Conservation (phyloP, 805 yeast species). For the Yarrowia sp. region DNA sequence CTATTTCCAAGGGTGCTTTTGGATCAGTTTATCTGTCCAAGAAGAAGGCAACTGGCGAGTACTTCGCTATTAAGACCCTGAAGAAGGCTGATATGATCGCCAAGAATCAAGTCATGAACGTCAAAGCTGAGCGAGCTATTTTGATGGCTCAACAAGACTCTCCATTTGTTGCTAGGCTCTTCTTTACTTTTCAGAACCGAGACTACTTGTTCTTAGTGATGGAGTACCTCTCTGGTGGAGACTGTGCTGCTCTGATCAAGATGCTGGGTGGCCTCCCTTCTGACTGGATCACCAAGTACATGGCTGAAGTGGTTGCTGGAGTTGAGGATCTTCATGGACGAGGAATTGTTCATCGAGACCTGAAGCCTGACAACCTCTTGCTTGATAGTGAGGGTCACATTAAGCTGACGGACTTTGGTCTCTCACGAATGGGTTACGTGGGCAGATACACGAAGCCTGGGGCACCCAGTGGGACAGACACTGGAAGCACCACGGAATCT, state of each 20-base stretch:
- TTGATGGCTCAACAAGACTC: conserved; percentile 96
- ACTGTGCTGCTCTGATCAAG: conserved; percentile 83
- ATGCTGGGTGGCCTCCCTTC: conserved; percentile 83
- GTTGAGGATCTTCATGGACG: conserved; percentile 86
- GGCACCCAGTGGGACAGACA: neutral
- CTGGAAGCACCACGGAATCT: conserved; percentile 18
- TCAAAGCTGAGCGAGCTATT: conserved; percentile 94
- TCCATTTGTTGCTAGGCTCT: conserved; percentile 89
- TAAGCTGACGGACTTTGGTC: conserved; percentile 93
- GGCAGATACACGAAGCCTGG: conserved; percentile 63
- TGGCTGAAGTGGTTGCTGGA: conserved; percentile 90
- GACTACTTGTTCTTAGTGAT: conserved; percentile 89
- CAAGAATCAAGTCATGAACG: conserved; percentile 94
- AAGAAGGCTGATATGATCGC: conserved; percentile 96
- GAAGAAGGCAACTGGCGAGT: conserved; percentile 86
- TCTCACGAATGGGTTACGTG: conserved; percentile 86
- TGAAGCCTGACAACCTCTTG: conserved; percentile 91
- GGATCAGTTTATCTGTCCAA: conserved; percentile 92
- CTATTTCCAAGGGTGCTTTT: conserved; percentile 96
- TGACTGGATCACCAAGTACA: conserved; percentile 79
- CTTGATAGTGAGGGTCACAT: conserved; percentile 88
- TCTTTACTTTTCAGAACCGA: conserved; percentile 85
- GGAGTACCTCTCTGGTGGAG: conserved; percentile 98
- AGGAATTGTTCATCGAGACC: conserved; percentile 92
- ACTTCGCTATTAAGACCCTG: conserved; percentile 91